Evolutionary conservation across 257 asterid species (phyloP).

Genomic region (Jacaranda copaia): DNA sequence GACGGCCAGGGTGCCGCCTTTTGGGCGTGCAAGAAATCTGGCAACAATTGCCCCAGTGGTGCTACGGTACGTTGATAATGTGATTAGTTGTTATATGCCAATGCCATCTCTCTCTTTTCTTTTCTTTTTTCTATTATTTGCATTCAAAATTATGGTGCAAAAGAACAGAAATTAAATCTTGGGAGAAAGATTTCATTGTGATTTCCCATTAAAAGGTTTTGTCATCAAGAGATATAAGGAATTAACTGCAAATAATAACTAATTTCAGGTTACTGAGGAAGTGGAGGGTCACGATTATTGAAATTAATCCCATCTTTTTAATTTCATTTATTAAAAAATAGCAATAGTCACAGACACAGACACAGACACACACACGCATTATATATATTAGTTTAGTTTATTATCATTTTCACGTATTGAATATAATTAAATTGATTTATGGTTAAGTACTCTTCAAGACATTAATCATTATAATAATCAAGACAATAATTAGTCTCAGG

Average conservation of each 20-base stretch:
- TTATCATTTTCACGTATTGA: neutral
- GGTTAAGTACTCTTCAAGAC: too few species aligned
- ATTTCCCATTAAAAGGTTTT: neutral
- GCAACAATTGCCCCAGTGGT: slow-evolving; percentile 62
- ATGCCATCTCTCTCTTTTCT: too few species aligned
- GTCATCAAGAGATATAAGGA: slow-evolving; percentile 23
- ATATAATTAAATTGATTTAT: neutral
- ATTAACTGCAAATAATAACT: slow-evolving; percentile 36
- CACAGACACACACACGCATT: neutral
- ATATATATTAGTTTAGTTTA: neutral
- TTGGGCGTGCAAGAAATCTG: slow-evolving; percentile 70
- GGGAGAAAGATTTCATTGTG: neutral
- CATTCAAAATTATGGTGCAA: too few species aligned
- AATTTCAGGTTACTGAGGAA: slow-evolving; percentile 41
- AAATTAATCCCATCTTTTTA: neutral
- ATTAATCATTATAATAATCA: too few species aligned
- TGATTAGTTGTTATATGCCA: too few species aligned
- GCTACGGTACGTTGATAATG: slow-evolving; percentile 56
- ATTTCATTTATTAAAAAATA: neutral
- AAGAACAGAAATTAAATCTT: neutral
- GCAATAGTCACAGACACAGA: neutral
- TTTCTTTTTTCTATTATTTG: too few species aligned
- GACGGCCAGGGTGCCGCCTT: slow-evolving; percentile 62
- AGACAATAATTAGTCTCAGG: too few species aligned
- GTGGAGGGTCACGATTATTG: slow-evolving; percentile 48